These are phyloP conservation scores for Trichoderma harzianum DNA, from an alignment of 2,329 filamentous ascomycete species.

Conservation along the genomic window DNA sequence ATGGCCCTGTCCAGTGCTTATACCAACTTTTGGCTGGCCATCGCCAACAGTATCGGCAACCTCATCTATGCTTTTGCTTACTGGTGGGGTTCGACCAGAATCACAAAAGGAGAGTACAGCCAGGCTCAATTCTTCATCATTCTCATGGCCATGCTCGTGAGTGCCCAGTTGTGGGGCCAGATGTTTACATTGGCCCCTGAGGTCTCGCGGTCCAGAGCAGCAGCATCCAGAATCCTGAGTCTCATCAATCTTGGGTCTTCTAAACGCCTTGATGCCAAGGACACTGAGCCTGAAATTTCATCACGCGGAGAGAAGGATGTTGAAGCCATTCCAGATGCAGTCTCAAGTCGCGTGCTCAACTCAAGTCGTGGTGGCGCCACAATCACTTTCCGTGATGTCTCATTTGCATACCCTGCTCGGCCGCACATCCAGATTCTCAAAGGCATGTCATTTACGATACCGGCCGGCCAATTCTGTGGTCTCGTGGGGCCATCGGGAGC, in stretches of 20 bases:
- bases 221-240: conserved; percentile 56
- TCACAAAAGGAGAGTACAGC: conserved; percentile 60
- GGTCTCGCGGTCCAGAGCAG: conserved; percentile 62
- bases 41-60: conserved; percentile 59
- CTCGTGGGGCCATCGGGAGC: conserved; percentile 64
- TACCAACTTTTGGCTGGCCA: conserved; percentile 58
- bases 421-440: conserved; percentile 56
- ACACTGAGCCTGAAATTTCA: conserved; percentile 16
- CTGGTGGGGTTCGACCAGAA: conserved; percentile 74
- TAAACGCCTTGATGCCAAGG: conserved; percentile 22
- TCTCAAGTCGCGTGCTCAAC: not conserved
- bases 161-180: conserved; percentile 69
- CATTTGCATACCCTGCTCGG: conserved; percentile 64
- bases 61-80: conserved; percentile 73
- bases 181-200: conserved; percentile 74
- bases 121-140: conserved; percentile 73
- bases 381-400: conserved; percentile 56
- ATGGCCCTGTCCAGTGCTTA: conserved; percentile 48
- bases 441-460: conserved; percentile 53
- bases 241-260: conserved; percentile 45
- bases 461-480: conserved; percentile 58
- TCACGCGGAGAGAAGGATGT: conserved; percentile 31
- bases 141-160: conserved; percentile 66
- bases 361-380: conserved; percentile 37
- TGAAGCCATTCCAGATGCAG: conserved; percentile 36